These are phyloP conservation scores for Diversispora epigaea DNA, from an alignment of 192 early-diverging fungal species.

Conservation along the genomic window DNA sequence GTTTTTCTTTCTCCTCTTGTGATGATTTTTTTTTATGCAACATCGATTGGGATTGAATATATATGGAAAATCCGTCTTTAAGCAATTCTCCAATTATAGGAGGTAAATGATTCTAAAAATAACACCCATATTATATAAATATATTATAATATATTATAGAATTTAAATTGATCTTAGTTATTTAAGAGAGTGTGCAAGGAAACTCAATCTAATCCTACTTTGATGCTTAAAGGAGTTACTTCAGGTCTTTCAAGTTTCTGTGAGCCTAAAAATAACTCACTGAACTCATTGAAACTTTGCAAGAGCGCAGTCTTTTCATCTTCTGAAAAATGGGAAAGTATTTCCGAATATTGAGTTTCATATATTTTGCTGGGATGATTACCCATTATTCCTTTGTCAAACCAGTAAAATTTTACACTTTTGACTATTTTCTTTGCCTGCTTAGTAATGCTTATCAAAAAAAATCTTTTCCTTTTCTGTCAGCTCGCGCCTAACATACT, in stretches of 20 bases:
- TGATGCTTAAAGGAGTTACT: not conserved
- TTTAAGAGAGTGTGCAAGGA: not conserved
- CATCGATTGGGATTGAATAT: constrained; percentile 10
- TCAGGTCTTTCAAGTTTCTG: not conserved
- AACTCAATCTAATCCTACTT: not conserved
- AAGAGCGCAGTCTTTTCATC: not conserved
- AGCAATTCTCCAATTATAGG: not conserved
- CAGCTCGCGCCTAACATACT: too few relatives aligned
- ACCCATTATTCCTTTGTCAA: constrained; percentile 2
- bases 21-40: not conserved
- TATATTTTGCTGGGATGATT: not conserved
- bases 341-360: not conserved
- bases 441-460: too few relatives aligned
- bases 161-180: not conserved
- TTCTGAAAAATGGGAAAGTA: constrained; percentile 12
- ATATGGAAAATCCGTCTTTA: constrained; percentile 1
- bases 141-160: not conserved
- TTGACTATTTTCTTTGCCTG: too few relatives aligned
- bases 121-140: not conserved
- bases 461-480: too few relatives aligned
- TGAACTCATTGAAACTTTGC: not conserved
- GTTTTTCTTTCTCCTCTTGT: not conserved
- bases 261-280: not conserved
- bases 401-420: too few relatives aligned
- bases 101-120: constrained; percentile 9